Evolutionary conservation across 495 filamentous ascomycete species (phyloP), one percentile per base, ranked within the genome.

Genomic region (Clohesyomyces aquaticus): DNA sequence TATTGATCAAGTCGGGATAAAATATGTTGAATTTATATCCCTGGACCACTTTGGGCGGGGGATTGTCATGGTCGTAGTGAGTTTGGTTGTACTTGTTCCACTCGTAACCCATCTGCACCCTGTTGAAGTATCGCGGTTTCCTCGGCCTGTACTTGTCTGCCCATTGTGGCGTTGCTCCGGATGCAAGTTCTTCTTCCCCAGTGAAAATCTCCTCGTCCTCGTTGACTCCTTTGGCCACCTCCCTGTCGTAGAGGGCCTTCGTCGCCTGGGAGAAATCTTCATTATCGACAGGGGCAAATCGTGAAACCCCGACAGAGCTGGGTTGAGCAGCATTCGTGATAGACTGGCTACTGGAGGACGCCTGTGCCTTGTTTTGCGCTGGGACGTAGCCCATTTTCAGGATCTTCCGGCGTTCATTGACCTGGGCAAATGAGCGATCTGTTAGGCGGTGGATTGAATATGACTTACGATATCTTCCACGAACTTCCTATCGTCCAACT

Each of bases 21-120:
- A 99, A 98, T 46, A 99, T 95, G 75, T 98, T 99, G 81, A 99
- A 99, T 67, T 96, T 96, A 77, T 98, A 99, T 29, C 94, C 94
- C 76, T 98, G 94, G 47, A 98, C 94, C 21, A 98, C 94, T 76
- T 97, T 96, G 14, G 94, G 94, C 1, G 94, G 94, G 6, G 94
- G 94, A 69, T 99, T 96, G 71, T 98, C 95, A 74, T 97, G 93
- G 72, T 98, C 95, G 77, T 99, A 99, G 78, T 99, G 94, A 1
- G 94, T 99, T 76, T 99, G 94, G 70, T 99, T 99, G 80, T 99
- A 99, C 73, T 99, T 99, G 74, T 99, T 99, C 94, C 94, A 99
- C 73, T 99, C 94, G 76, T 97, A 99, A 42, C 94, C 94, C 91
- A 96, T 98, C 76, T 96, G 92, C 42, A 97, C 93, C 21, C 94